Evolutionary conservation across 495 filamentous ascomycete species (phyloP), one percentile per base, ranked within the genome.

Genomic region (Aspergillus heteromorphus): DNA sequence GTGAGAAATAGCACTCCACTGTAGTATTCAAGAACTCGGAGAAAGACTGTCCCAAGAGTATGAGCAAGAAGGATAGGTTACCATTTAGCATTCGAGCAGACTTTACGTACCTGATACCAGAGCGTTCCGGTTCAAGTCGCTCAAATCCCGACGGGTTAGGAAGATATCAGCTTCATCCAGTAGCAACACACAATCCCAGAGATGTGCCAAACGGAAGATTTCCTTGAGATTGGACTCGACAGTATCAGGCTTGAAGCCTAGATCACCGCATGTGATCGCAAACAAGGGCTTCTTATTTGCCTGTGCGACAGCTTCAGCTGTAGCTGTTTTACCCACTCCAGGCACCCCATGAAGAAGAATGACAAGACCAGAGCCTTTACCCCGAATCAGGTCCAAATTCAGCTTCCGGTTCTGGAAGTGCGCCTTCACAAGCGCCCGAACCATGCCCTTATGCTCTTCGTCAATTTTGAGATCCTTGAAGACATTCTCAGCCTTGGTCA

Each of bases 131-230:
- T 70, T 41, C 0, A 80, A 23, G 42, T 80, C 71, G 6, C 27
- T 48, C 27, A 58, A 55, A 0, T 38, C 56, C 17, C 80, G 65
- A 52, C 71, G 57, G 1, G 70, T 67, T 2, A 83, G 63, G 53
- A 81, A 83, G 0, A 82, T 68, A 45, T 81, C 78, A 1, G 75
- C 76, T 62, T 83, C 79, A 51, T 84, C 81, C 0, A 84, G 60
- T 0, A 83, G 65, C 19, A 83, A 55, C 0, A 83, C 69, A 20
- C 69, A 75, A 6, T 66, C 69, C 77, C 78, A 81, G 4, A 16
- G 11, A 11, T 71, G 57, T 8, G 77, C 78, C 5, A 75, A 55
- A 1, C 53, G 36, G 40, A 76, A 79, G 31, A 71, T 66, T 0
- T 52, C 19, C 5, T 72, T 56, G 27, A 81, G 64, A 6, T 68